Percentiles rank a stretch among this genome's conserved stretches.
These are phyloP conservation scores for Rhynchosporium agropyri DNA, from an alignment of 2,329 filamentous ascomycete genomes.

Conservation along the genomic window DNA sequence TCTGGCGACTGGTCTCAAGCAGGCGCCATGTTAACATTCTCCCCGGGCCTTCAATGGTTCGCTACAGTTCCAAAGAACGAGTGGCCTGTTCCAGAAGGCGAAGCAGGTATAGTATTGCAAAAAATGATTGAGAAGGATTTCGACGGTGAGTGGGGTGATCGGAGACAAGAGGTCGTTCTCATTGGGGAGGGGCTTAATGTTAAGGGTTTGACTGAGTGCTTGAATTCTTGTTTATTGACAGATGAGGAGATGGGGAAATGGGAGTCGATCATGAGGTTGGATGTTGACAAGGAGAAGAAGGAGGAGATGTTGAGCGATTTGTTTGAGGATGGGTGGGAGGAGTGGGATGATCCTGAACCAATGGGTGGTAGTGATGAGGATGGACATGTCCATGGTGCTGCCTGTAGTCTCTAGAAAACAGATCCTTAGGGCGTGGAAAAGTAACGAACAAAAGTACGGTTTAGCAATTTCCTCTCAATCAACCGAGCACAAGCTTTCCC, in stretches of 20 bases:
- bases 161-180: constrained; percentile 14
- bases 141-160: constrained; percentile 16
- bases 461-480: too few relatives aligned
- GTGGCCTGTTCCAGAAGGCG: constrained; percentile 12
- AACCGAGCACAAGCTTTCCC: too few relatives aligned
- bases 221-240: constrained; percentile 16
- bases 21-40: constrained; percentile 47
- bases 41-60: constrained; percentile 26
- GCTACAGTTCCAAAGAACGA: constrained; percentile 16
- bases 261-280: constrained; percentile 14
- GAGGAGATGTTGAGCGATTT: neutral
- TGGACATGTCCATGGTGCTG: constrained; percentile 4
- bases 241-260: constrained; percentile 12
- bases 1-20: constrained; percentile 51
- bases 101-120: constrained; percentile 13
- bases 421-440: neutral
- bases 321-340: constrained; percentile 15
- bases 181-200: constrained; percentile 11
- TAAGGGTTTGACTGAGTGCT: neutral
- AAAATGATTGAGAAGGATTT: constrained; percentile 25
- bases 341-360: constrained; percentile 9
- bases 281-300: constrained; percentile 4
- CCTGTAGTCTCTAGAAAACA: neutral
- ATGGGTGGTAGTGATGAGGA: constrained; percentile 2
- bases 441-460: neutral